Evolutionary conservation across 257 asterid genomes (phyloP).

Genomic region (Solanum habrochaites): DNA sequence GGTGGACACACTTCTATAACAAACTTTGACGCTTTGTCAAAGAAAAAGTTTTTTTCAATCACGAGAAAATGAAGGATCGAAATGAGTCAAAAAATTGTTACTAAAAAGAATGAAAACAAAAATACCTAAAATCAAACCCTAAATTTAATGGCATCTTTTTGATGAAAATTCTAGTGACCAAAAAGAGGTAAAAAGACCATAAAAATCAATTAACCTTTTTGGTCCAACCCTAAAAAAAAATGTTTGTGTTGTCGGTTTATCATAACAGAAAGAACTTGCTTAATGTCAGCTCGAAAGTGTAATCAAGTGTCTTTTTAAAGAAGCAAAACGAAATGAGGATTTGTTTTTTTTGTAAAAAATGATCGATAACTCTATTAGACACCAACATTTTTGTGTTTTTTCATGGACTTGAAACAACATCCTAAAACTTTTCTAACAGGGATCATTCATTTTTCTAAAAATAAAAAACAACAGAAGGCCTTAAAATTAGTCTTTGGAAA

Average conservation of each 20-base stretch:
- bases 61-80: constrained; percentile 5
- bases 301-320: background rate
- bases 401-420: background rate
- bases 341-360: background rate
- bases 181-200: background rate
- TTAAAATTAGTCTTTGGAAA: background rate
- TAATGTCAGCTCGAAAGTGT: background rate
- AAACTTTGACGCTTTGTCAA: constrained; percentile 5
- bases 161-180: background rate
- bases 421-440: background rate
- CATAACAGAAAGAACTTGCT: background rate
- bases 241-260: background rate
- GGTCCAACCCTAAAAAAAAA: background rate
- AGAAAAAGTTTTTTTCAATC: constrained; percentile 1
- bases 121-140: background rate
- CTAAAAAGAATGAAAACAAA: background rate
- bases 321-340: background rate
- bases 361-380: background rate
- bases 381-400: background rate
- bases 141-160: background rate
- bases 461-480: background rate
- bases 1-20: background rate
- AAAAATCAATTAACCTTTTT: background rate
- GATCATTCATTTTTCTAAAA: background rate
- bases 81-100: background rate